These are phyloP conservation scores for Leccinum angustisporum DNA, from an alignment of 1,284 basidiomycete genomes.

Conservation along the genomic window DNA sequence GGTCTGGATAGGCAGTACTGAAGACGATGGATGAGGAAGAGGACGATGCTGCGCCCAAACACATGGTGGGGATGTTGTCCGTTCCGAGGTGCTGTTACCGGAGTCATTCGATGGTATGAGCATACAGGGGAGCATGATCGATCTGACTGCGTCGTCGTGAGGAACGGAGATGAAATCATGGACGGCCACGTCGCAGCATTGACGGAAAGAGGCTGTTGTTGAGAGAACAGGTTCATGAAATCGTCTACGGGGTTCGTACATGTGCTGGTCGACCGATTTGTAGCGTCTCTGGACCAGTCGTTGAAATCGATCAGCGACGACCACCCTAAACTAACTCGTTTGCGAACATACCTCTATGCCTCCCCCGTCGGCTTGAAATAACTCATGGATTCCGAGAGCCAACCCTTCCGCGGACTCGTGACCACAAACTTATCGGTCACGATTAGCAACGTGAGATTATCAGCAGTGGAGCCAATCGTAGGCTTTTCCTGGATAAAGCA, in stretches of 20 bases:
- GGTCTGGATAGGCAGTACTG: background rate
- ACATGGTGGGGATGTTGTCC: constrained; percentile 22
- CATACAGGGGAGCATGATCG: constrained; percentile 55
- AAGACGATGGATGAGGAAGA: constrained; percentile 22
- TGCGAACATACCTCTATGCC: too few species aligned
- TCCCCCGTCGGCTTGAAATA: too few species aligned
- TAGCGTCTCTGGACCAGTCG: constrained; percentile 37
- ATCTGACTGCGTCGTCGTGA: constrained; percentile 26
- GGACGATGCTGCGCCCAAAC: constrained; percentile 2
- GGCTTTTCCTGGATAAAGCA: too few species aligned
- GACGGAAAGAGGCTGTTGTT: constrained; percentile 26
- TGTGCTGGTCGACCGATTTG: constrained; percentile 12
- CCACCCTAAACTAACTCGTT: too few species aligned
- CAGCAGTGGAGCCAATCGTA: too few species aligned
- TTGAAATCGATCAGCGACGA: constrained; percentile 42
- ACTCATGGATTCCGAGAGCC: too few species aligned
- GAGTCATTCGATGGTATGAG: constrained; percentile 34
- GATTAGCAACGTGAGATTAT: too few species aligned
- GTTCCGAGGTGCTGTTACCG: constrained; percentile 20
- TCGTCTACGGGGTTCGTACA: constrained; percentile 47
- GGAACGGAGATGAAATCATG: constrained; percentile 17
- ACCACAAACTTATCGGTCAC: too few species aligned
- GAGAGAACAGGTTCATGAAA: constrained; percentile 59
- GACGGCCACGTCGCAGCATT: constrained; percentile 27
- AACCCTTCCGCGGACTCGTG: too few species aligned